phyloP scores from a whole-genome alignment of 768 basidiomycete genomes.

The Neoboletus brunneissimus region DNA sequence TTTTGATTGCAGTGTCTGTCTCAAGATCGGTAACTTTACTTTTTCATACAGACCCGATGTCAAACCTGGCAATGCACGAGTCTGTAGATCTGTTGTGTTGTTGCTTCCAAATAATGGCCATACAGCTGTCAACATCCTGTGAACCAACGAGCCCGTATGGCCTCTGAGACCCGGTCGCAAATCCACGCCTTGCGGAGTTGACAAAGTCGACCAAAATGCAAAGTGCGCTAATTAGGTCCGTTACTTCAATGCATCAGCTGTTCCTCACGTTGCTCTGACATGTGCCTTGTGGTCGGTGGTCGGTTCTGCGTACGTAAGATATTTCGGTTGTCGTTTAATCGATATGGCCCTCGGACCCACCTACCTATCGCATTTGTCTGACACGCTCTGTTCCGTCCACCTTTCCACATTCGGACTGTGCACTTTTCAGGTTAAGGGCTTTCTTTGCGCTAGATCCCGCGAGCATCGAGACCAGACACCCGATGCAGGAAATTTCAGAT shows the following conservation, averaged over 20 bases:
- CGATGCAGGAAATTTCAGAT: constrained; percentile 35
- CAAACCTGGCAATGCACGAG: constrained; percentile 24
- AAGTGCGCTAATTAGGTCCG: constrained; percentile 34
- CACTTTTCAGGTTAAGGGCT: constrained; percentile 35
- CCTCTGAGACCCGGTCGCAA: constrained; percentile 32
- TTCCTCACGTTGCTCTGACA: constrained; percentile 32
- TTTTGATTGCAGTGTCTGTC: constrained; percentile 20
- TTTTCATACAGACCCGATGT: constrained; percentile 17
- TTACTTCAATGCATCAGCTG: constrained; percentile 26
- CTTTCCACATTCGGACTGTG: constrained; percentile 34
- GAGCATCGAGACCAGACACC: constrained; percentile 36
- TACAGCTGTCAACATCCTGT: constrained; percentile 23
- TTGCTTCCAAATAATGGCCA: constrained; percentile 23
- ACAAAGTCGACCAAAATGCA: constrained; percentile 32
- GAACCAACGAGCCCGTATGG: constrained; percentile 12
- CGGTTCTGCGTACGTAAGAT: constrained; percentile 33
- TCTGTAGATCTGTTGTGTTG: constrained; percentile 26
- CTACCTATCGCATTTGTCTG: constrained; percentile 33
- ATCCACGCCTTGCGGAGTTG: constrained; percentile 25
- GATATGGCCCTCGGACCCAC: constrained; percentile 39
- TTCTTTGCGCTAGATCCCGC: constrained; percentile 35
- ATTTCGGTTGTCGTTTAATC: constrained; percentile 38
- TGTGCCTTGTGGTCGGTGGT: constrained; percentile 33
- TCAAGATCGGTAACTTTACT: constrained; percentile 18
- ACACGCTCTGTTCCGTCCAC: constrained; percentile 27